Conservation (phyloP, 805 yeast genomes). For the Candida berthetii region DNA sequence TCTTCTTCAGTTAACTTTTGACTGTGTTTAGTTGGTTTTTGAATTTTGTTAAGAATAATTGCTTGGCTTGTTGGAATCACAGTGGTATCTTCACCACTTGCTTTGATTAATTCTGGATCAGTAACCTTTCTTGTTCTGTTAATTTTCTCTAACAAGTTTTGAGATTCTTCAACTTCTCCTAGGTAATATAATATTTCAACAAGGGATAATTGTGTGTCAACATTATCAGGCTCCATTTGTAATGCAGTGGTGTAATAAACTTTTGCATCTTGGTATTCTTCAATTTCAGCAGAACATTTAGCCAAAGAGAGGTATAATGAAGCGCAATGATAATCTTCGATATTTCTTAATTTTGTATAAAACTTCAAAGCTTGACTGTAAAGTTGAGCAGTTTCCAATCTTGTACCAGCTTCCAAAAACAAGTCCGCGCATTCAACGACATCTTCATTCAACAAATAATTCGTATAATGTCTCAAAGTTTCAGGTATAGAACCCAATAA, state of each 20-base stretch:
- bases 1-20: conserved; percentile 35
- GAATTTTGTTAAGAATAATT: conserved; percentile 13
- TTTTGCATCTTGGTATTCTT: conserved; percentile 61
- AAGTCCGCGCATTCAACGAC: conserved; percentile 66
- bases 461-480: conserved; percentile 63
- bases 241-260: conserved; percentile 49
- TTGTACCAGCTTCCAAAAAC: conserved; percentile 68
- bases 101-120: conserved; percentile 1
- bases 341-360: conserved; percentile 47
- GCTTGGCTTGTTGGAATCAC: conserved; percentile 9
- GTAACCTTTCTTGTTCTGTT: conserved; percentile 27
- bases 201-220: conserved; percentile 69
- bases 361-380: conserved; percentile 73
- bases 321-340: conserved; percentile 44
- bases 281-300: conserved; percentile 69
- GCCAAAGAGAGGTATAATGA: conserved; percentile 54
- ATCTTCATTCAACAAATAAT: conserved; percentile 47
- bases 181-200: conserved; percentile 76
- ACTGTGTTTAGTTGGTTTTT: conserved; percentile 22
- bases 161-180: conserved; percentile 54
- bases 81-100: neutral
- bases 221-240: conserved; percentile 50
- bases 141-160: conserved; percentile 47
- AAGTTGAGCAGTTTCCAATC: conserved; percentile 60
- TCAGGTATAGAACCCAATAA: conserved; percentile 58